Conservation (phyloP, 805 yeast genomes). For the Metschnikowia lochheadii region DNA sequence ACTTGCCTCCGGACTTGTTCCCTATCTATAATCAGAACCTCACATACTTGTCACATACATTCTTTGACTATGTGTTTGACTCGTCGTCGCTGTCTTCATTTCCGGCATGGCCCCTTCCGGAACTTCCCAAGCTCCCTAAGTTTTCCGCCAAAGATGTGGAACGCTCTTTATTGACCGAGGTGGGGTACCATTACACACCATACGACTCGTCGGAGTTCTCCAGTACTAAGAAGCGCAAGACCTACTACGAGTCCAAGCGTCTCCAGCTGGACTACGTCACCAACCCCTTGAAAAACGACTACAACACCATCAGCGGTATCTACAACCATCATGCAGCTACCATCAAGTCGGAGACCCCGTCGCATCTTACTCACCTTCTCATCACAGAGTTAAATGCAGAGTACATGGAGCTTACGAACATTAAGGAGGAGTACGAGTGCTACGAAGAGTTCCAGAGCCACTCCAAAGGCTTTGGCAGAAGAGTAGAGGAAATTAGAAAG, state of each 20-base stretch:
- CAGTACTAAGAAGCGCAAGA: constrained; percentile 19
- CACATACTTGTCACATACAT: constrained; percentile 51
- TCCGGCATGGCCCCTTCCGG: constrained; percentile 74
- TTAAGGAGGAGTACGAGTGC: constrained; percentile 39
- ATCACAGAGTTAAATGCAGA: constrained; percentile 52
- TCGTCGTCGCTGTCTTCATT: constrained; percentile 10
- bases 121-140: constrained; percentile 56
- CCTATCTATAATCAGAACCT: constrained; percentile 70
- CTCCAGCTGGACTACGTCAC: constrained; percentile 63
- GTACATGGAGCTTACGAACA: constrained; percentile 40
- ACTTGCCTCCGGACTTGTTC: constrained; percentile 71
- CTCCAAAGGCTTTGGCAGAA: constrained; percentile 35
- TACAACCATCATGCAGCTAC: constrained; percentile 35
- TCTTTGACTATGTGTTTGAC: constrained; percentile 46
- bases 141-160: constrained; percentile 77
- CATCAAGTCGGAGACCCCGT: constrained; percentile 17
- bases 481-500: constrained; percentile 39
- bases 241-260: constrained; percentile 58
- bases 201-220: constrained; percentile 35
- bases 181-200: constrained; percentile 54
- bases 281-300: constrained; percentile 57
- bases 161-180: constrained; percentile 69
- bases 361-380: constrained; percentile 56
- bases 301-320: constrained; percentile 48
- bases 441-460: constrained; percentile 34